Base-by-base conservation (phyloP, 2,329 filamentous ascomycete genomes). In the Eutypa lata region DNA sequence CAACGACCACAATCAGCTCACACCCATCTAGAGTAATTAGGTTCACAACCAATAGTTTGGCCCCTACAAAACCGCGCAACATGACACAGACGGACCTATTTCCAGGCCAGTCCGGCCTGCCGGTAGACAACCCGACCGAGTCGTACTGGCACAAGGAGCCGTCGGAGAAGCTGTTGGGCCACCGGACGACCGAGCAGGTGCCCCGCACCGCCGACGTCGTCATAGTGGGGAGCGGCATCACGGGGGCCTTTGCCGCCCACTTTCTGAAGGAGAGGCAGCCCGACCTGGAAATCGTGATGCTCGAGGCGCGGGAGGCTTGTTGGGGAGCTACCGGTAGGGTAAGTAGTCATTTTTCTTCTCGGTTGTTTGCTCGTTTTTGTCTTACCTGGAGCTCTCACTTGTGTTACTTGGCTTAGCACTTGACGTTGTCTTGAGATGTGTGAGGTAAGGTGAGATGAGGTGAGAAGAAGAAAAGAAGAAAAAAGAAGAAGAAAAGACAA, bases 321-420 rank as follows among this genome's bases (percentile, higher is more conserved):
- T 91, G 83, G 82, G 89, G 89, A 18, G 89, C 89, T n/a, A 93
- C 89, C 1, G 89, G 89, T n/a, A 74, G 89, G 64, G 87, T 89
- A 64, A 76, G 83, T 76, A 14, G 6, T 24, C 10, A 10, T 18
- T 26, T 26, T 31, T 28, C 28, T 21, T 35, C 10, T 45, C 46
- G 47, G 22, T 40, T 26, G 5, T 53, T 24, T 11, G 5, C 35
- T 16, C 35, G 35, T 14, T 16, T 14, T 16, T 35, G 31, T n/a
- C n/a, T n/a, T n/a, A n/a, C n/a, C n/a, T n/a, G n/a, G n/a, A n/a
- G n/a, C n/a, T n/a, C n/a, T n/a, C n/a, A n/a, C n/a, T n/a, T n/a
- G n/a, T n/a, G n/a, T n/a, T n/a, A n/a, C n/a, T n/a, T n/a, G n/a
- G n/a, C n/a, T n/a, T n/a, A n/a, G n/a, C n/a, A n/a, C n/a, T n/a